Conservation (phyloP, 2,329 filamentous ascomycete genomes). For the Fusarium napiforme region DNA sequence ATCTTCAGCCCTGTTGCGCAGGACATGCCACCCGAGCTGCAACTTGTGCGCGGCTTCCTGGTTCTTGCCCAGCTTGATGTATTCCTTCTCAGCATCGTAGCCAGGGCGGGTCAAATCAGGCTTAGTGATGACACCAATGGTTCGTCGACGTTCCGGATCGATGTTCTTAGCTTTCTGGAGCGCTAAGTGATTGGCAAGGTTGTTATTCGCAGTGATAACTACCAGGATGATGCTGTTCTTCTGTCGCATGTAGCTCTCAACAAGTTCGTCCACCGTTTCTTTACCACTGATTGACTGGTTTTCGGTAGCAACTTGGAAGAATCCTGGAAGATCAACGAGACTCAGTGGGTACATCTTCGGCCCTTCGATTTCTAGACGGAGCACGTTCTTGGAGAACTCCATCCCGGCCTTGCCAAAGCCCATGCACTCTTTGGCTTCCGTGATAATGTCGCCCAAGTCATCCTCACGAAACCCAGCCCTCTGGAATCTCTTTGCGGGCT, state of each 20-base stretch:
- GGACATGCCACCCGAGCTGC: slow-evolving; percentile 63
- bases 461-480: slow-evolving; percentile 51
- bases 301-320: slow-evolving; percentile 49
- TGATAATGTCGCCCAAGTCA: slow-evolving; percentile 61
- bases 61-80: slow-evolving; percentile 50
- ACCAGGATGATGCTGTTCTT: slow-evolving; percentile 69
- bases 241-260: slow-evolving; percentile 65
- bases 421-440: slow-evolving; percentile 63
- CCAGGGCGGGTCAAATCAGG: slow-evolving; percentile 54
- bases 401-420: slow-evolving; percentile 48
- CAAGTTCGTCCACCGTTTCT: slow-evolving; percentile 51
- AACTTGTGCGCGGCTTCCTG: slow-evolving; percentile 46
- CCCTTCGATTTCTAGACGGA: slow-evolving; percentile 59
- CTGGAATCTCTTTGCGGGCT: slow-evolving; percentile 40
- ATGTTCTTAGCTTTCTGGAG: slow-evolving; percentile 55
- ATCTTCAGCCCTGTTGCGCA: slow-evolving; percentile 59
- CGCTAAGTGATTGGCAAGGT: slow-evolving; percentile 64
- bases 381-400: slow-evolving; percentile 58
- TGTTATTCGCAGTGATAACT: slow-evolving; percentile 60
- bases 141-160: slow-evolving; percentile 58
- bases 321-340: slow-evolving; percentile 66
- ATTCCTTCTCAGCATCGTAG: slow-evolving; percentile 54
- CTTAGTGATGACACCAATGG: slow-evolving; percentile 67
- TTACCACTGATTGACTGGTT: slow-evolving; percentile 48
- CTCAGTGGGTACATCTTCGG: slow-evolving; percentile 59